A percentile compares a stretch with the other conserved stretches of the same genome.
Conservation (phyloP, 2,329 filamentous ascomycete genomes). For the Alternaria solani region DNA sequence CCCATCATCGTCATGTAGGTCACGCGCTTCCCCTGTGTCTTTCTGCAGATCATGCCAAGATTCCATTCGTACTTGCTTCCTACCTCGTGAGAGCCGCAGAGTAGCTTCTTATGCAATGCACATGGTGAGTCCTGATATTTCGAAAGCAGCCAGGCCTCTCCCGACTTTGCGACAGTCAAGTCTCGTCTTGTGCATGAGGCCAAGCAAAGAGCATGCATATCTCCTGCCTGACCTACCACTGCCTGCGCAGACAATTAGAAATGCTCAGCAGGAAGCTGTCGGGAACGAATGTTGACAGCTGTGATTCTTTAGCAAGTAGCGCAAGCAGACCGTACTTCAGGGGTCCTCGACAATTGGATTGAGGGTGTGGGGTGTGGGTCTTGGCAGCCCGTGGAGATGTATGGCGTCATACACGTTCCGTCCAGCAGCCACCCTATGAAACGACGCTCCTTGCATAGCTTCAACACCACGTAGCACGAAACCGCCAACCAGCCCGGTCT, state of each 20-base stretch:
- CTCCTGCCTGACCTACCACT: background rate
- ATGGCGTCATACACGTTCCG: conserved; percentile 13
- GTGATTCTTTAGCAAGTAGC: background rate
- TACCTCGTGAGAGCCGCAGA: background rate
- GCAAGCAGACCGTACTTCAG: background rate
- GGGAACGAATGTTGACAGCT: background rate
- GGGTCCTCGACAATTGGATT: background rate
- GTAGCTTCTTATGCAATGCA: background rate
- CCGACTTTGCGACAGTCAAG: background rate
- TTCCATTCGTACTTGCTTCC: background rate
- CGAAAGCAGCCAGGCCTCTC: background rate
- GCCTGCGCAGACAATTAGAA: background rate
- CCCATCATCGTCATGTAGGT: background rate
- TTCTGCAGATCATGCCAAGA: background rate
- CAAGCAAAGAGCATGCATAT: background rate
- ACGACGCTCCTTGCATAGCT: background rate
- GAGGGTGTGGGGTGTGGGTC: conserved; percentile 2
- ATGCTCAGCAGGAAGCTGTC: background rate
- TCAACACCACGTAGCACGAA: conserved; percentile 3
- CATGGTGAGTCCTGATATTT: background rate
- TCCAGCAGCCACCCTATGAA: background rate
- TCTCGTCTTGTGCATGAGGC: background rate
- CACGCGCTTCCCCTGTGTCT: conserved; percentile 3
- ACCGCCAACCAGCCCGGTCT: background rate
- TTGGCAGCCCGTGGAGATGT: conserved; percentile 20